Base-by-base conservation (phyloP, 768 basidiomycete species). In the Leccinellum albellum region DNA sequence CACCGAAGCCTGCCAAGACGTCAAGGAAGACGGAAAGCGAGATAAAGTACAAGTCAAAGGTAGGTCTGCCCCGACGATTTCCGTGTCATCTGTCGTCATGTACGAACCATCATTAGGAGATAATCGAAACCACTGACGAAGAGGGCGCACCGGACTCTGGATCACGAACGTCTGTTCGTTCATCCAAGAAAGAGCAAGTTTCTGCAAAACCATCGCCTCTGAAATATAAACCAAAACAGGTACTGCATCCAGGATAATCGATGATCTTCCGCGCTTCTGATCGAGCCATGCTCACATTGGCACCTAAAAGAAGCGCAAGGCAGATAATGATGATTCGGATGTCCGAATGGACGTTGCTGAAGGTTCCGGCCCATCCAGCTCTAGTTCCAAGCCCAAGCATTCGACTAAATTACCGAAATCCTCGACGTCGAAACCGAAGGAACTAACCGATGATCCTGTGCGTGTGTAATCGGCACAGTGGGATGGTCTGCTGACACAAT, bases 61-160 rank as follows among this genome's bases (percentile, higher is more conserved):
- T 67, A 26, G 12, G 60, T 47, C 14, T 31, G 21, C 50, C 26
- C 14, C 24, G 20, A 15, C 9, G 9, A n/a, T n/a, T 3, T 12
- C 24, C 17, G 10, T 32, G n/a, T 54, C 2, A 20, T 54, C 15
- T 3, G 7, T 29, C 20, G 24, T 44, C 21, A 28, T 52, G 26
- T 29, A 51, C 5, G 44, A 24, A 13, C 47, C 29, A 9, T 21
- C 5, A 37, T 32, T 28, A 71, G 70, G 64, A 70, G 44, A 50
- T 58, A 13, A 61, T 73, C 9, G 70, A 71, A 33, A 63, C 70
- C 23, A 73, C 70, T 1, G 70, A 61, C 14, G 70, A 70, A 29
- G 69, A 70, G 46, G 63, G 20, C 17, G 50, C 44, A 33, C 9
- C 57, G n/a, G 53, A 61, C n/a, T 53, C 59, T 9, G 49, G 31